Evolutionary conservation across 352 stramenopile genomes (phyloP).

Genomic region (Plasmopara muralis): DNA sequence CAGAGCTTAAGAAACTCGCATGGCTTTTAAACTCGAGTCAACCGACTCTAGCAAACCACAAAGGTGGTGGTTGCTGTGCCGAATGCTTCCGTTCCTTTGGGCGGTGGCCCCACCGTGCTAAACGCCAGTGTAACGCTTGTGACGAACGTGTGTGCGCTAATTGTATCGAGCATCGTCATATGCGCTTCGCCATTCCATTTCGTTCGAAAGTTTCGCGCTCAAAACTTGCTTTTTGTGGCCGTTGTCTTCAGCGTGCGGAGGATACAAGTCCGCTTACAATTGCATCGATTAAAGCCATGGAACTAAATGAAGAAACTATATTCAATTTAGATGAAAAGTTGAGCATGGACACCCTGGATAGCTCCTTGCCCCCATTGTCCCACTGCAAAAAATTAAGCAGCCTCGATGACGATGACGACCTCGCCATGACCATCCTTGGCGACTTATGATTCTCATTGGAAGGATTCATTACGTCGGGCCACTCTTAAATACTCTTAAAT

Average conservation of each 20-base stretch:
- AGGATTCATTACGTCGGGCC: background rate
- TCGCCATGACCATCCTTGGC: conserved; percentile 30
- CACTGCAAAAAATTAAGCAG: conserved; percentile 15
- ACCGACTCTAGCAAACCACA: conserved; percentile 18
- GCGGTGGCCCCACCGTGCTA: conserved; percentile 18
- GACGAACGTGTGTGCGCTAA: conserved; percentile 27
- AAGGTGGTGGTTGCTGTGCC: conserved; percentile 22
- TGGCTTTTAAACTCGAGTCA: conserved; percentile 27
- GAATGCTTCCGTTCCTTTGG: conserved; percentile 26
- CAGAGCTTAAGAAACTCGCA: conserved; percentile 29
- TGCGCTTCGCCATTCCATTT: conserved; percentile 25
- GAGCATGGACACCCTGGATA: conserved; percentile 15
- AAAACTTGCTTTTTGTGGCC: conserved; percentile 26
- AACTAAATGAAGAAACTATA: conserved; percentile 1
- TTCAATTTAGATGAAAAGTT: conserved; percentile 6
- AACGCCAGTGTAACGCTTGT: conserved; percentile 28
- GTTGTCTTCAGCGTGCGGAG: conserved; percentile 24
- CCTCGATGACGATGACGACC: conserved; percentile 16
- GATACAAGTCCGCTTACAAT: conserved; percentile 23
- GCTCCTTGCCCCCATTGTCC: conserved; percentile 10
- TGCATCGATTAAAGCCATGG: conserved; percentile 25
- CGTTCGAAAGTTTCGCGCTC: conserved; percentile 20
- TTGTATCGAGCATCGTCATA: conserved; percentile 20
- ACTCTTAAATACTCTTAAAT: background rate
- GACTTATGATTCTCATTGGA: conserved; percentile 14